Percentiles rank a stretch among this genome's conserved stretches.
Conservation (phyloP, 768 basidiomycete genomes). For the Termitomyces heimii region DNA sequence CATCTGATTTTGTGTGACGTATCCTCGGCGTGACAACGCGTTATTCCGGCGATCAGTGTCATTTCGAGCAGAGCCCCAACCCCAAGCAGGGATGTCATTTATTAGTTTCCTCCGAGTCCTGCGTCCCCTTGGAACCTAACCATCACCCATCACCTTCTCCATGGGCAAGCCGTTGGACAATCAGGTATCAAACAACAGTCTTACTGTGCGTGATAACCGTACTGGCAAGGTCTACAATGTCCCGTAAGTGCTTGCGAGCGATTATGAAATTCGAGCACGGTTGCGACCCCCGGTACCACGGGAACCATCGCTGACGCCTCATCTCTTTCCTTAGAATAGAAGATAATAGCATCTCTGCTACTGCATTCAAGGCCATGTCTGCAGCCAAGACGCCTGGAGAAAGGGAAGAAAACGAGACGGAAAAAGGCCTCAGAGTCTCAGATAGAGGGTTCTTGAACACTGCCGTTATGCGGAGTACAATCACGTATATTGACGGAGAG, state of each 20-base stretch:
- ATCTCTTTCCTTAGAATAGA: slow-evolving; percentile 45
- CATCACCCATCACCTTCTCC: neutral
- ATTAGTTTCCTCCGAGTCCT: slow-evolving; percentile 1
- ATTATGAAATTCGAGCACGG: neutral
- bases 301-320: neutral
- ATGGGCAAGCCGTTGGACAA: slow-evolving; percentile 15
- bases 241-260: slow-evolving; percentile 55
- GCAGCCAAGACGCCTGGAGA: slow-evolving; percentile 54
- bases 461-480: slow-evolving; percentile 71
- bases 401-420: slow-evolving; percentile 76
- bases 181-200: slow-evolving; percentile 22
- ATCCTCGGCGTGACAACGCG: neutral
- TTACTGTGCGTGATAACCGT: slow-evolving; percentile 79
- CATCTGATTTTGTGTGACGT: slow-evolving; percentile 10
- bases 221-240: slow-evolving; percentile 74
- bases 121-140: neutral
- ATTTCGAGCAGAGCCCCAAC: neutral
- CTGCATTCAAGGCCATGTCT: slow-evolving; percentile 73
- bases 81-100: slow-evolving; percentile 1
- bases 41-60: slow-evolving; percentile 2
- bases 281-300: neutral
- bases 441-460: slow-evolving; percentile 84
- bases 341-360: slow-evolving; percentile 76
- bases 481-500: slow-evolving; percentile 91
- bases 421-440: slow-evolving; percentile 71